Conservation (phyloP, 2,329 filamentous ascomycete species). For the Ploettnerulaceae sp. region DNA sequence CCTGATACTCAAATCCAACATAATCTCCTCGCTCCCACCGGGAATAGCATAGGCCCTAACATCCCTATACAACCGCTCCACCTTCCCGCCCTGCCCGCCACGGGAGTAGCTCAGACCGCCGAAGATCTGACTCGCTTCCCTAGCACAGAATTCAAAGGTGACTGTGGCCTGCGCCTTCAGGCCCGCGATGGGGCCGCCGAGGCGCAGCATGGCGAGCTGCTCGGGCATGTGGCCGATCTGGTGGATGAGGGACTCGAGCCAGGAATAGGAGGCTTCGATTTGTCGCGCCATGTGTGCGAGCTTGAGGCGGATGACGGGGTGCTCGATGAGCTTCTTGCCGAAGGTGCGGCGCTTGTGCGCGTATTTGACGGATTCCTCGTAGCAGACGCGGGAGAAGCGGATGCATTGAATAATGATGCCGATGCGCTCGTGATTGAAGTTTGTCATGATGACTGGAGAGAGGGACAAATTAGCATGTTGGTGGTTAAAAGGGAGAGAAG, state of each 20-base stretch:
- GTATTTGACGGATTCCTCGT: constrained; percentile 94
- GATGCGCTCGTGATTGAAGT: constrained; percentile 99
- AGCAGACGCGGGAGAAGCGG: constrained; percentile 94
- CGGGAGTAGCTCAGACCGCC: constrained; percentile 88
- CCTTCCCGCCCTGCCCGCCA: constrained; percentile 90
- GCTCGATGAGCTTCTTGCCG: constrained; percentile 92
- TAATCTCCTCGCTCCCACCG: constrained; percentile 95
- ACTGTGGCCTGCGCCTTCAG: constrained; percentile 92
- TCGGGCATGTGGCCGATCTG: constrained; percentile 92
- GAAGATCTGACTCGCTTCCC: constrained; percentile 96
- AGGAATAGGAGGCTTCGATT: constrained; percentile 94
- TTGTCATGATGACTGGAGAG: constrained; percentile 87
- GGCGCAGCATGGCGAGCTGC: constrained; percentile 90
- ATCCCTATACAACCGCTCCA: constrained; percentile 91
- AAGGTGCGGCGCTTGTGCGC: constrained; percentile 96
- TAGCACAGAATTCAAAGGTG: constrained; percentile 96
- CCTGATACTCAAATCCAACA: constrained; percentile 93
- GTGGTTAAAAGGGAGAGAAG: neutral
- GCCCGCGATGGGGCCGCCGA: constrained; percentile 88
- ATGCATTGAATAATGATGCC: constrained; percentile 97
- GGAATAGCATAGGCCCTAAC: constrained; percentile 95
- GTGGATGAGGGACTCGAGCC: constrained; percentile 92
- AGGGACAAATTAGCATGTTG: constrained; percentile 9
- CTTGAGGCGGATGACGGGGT: constrained; percentile 96
- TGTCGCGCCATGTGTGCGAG: constrained; percentile 97